These are phyloP conservation scores for Thelonectria olida DNA, from an alignment of 2,329 filamentous ascomycete species.

Conservation along the genomic window DNA sequence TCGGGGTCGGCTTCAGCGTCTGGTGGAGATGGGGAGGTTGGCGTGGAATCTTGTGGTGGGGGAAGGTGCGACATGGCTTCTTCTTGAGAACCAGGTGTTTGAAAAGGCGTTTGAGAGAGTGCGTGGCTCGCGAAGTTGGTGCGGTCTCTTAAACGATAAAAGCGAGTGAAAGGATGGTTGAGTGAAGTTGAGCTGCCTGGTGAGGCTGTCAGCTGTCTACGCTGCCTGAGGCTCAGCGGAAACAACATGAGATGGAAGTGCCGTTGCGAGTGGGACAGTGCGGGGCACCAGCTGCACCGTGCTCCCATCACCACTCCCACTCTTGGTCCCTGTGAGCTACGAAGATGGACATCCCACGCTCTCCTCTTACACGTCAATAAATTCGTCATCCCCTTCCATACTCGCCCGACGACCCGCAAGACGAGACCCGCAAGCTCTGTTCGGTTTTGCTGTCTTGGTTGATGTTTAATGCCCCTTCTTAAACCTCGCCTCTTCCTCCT, in stretches of 20 bases:
- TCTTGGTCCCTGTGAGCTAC: no score
- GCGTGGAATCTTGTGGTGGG: conserved; percentile 16
- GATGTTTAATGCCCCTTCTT: conserved; percentile 24
- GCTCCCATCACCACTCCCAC: no score
- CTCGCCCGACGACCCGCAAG: neutral
- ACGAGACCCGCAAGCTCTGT: no score
- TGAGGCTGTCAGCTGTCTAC: conserved; percentile 17
- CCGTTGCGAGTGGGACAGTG: conserved; percentile 4
- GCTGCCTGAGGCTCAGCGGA: conserved; percentile 28
- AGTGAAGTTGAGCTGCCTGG: conserved; percentile 16
- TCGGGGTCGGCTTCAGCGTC: conserved; percentile 49
- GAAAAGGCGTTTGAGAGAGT: neutral
- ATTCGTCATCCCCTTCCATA: no score
- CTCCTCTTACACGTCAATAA: no score
- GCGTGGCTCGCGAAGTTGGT: neutral
- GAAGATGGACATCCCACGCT: no score
- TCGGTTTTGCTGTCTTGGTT: no score
- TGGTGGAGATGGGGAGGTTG: conserved; percentile 28
- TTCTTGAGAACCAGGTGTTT: neutral
- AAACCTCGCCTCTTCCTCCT: conserved; percentile 18
- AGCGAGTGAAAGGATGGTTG: neutral
- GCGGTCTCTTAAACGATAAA: neutral
- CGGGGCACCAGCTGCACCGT: conserved; percentile 27
- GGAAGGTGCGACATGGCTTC: conserved; percentile 25
- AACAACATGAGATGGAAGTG: neutral